Evolutionary conservation across 164 flowering plant species (phyloP), one percentile per base, ranked within the genome.

Genomic region (Aristolochia fimbriata): DNA sequence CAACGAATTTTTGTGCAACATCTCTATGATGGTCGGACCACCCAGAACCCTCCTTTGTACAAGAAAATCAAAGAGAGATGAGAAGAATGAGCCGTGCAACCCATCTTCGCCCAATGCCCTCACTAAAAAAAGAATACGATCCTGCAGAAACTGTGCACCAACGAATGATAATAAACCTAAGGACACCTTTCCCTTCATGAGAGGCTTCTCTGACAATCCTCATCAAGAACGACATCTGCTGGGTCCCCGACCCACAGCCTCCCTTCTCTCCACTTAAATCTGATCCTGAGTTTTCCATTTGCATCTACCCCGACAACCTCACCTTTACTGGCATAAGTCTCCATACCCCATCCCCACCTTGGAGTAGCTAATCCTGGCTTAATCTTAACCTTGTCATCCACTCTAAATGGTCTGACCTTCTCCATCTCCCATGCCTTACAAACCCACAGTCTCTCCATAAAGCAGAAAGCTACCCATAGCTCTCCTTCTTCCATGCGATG

Each of bases 281-380:
- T 86, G 22, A 93, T 88, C 70, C 97, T 76, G 27, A 93, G 68
- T 73, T 88, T 90, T 55, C 97, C 99, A 64, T 90, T 93, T 22
- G 97, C 99, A 69, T 93, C 97, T 5, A 93, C 99, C 1, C 97
- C 96, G 6, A 85, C 92, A 9, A 90, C 83, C 60, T 79, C 63
- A 5, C 99, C 99, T 53, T 71, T 88, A 73, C 97, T 93, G 0
- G 95, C 87, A 65, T 85, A 83, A 2, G 99, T 93, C 75, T 90
- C 99, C 99, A 93, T 93, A 25, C 99, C 99, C 99, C 97, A 93
- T 0, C 89, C 99, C 96, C 96, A 90, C 53, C 99, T 73, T 15
- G 99, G 99, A 3, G 82, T 62, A 47, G 78, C 92, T 64, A 93
- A 60, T 47, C 96, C 92, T 17, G 78, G 81, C 77, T 74, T 79